Percentiles rank a stretch among this genome's conserved stretches.
phyloP scores from a whole-genome alignment of 1,284 basidiomycete species.

The Thecaphora thlaspeos region DNA sequence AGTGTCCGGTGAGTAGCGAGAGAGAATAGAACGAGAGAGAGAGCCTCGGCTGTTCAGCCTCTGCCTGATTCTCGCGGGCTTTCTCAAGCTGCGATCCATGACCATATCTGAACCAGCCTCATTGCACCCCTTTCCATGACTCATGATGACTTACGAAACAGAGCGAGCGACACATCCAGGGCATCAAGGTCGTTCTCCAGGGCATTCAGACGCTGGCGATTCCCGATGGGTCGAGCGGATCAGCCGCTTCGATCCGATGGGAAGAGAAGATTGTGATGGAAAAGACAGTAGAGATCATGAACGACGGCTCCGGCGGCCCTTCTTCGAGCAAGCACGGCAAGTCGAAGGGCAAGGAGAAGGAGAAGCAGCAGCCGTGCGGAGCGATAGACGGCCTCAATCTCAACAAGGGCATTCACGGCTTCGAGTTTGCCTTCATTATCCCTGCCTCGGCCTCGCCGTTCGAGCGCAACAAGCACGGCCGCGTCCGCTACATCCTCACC shows the following conservation, averaged over 20 bases:
- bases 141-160: no score
- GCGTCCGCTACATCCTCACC: constrained; percentile 50
- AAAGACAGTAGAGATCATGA: constrained; percentile 47
- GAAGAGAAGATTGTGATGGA: constrained; percentile 53
- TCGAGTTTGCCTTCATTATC: constrained; percentile 56
- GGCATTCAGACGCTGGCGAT: constrained; percentile 50
- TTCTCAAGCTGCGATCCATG: neutral
- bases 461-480: constrained; percentile 52
- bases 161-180: constrained; percentile 47
- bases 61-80: neutral
- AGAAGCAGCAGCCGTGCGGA: constrained; percentile 15
- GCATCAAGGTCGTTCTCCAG: constrained; percentile 41
- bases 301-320: constrained; percentile 24
- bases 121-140: no score
- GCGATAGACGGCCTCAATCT: constrained; percentile 38
- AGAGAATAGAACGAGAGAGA: neutral
- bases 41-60: neutral
- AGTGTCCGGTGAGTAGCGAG: constrained; percentile 29
- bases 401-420: constrained; percentile 51
- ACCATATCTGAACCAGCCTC: no score
- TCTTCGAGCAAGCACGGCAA: constrained; percentile 17
- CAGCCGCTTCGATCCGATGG: constrained; percentile 33
- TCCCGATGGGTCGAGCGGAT: constrained; percentile 25
- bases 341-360: constrained; percentile 30
- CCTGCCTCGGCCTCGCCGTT: constrained; percentile 51